These are phyloP conservation scores for Apiotrichum mycotoxinovorans DNA, from an alignment of 1,284 basidiomycete genomes.

Conservation along the genomic window DNA sequence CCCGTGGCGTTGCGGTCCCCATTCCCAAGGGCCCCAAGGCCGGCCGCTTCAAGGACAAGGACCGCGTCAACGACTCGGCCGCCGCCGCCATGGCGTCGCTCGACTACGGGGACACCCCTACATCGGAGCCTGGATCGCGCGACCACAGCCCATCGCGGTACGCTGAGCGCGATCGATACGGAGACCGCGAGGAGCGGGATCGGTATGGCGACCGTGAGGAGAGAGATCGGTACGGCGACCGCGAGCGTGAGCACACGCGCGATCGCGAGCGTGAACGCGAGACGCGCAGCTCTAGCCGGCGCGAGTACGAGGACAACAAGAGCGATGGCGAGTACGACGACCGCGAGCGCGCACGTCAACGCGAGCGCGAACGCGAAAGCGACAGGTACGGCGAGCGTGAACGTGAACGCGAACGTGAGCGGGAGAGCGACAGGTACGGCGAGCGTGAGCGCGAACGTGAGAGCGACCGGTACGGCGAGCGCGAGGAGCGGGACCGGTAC, in stretches of 20 bases:
- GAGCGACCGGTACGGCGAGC: constrained; percentile 11
- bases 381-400: constrained; percentile 10
- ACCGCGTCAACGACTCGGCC: constrained; percentile 34
- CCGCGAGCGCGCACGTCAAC: constrained; percentile 5
- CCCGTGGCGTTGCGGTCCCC: constrained; percentile 28
- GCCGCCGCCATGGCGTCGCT: constrained; percentile 22
- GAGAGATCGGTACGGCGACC: not conserved
- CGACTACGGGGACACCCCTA: constrained; percentile 36
- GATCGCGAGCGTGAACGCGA: constrained; percentile 4
- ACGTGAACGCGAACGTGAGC: constrained; percentile 7
- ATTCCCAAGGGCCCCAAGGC: constrained; percentile 37
- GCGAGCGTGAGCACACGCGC: constrained; percentile 7
- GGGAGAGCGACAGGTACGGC: constrained; percentile 9
- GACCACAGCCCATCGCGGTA: constrained; percentile 9
- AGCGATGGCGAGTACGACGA: constrained; percentile 17
- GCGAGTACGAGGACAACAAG: constrained; percentile 4
- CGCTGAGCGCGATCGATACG: constrained; percentile 3
- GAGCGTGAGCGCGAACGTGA: constrained; percentile 11
- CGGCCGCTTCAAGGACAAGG: constrained; percentile 45
- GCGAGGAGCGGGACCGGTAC: constrained; percentile 5
- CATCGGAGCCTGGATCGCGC: constrained; percentile 14
- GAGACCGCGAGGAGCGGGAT: constrained; percentile 12
- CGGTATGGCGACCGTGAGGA: constrained; percentile 6
- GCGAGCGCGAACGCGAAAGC: constrained; percentile 2
- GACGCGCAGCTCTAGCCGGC: constrained; percentile 9